Evolutionary conservation across 106 monocot species (phyloP), one percentile per base, ranked within the genome.

Genomic region (Narthecium ossifragum): DNA sequence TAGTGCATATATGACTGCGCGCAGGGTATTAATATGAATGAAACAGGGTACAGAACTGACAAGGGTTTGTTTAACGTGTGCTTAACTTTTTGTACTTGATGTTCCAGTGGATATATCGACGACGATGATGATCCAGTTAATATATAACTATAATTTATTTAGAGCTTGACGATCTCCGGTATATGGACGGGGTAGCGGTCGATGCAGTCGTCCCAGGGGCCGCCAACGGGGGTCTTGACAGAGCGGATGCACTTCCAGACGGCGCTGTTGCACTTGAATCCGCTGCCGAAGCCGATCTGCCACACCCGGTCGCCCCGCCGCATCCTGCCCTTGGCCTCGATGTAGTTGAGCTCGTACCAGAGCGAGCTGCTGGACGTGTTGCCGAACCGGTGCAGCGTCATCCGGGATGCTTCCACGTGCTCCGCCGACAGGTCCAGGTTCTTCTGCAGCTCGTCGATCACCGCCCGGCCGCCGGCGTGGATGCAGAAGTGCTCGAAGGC

Each of bases 401-500:
- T 61, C 4, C 69, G 33, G 0, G 69, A 70, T 27, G 69, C 59
- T 40, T 70, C 69, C 50, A 70, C 59, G 52, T 70, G 51, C 69
- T 60, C 41, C 2, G 60, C 60, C 7, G 60, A 60, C 13, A 60
- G 43, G 2, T 28, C 26, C 41, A 60, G 41, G 26, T 26, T 60
- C 60, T 60, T 60, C 25, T 60, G 60, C 27, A 60, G 60, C 60
- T 60, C 61, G 26, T 69, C 75, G 49, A 75, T 68, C 51, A 76
- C 75, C 29, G 75, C 63, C 21, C 41, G 23, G 25, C 75, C 75
- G 8, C 92, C 92, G 24, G 88, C 73, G 71, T 93, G 93, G 24
- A 94, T 78, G 75, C 93, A 94, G 68, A 93, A 85, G 65, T 94
- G 93, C 60, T 94, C 83, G 67, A 86, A 79, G 7, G 85, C 93